Evolutionary conservation across 176 grass and related monocot species (phyloP).

Genomic region (maize (Zea mays)): Zm-B73-REFERENCE-NAM-5.0 NC_050105.1:123313501-123314000

Average conservation of each 20-base stretch:
- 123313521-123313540: neutral
- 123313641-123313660: conserved; percentile 74
- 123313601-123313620: conserved; percentile 64
- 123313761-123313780: conserved; percentile 13
- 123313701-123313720: neutral
- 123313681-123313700: conserved; percentile 1
- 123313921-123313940: neutral
- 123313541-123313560: neutral
- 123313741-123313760: neutral
- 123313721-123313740: neutral
- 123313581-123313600: conserved; percentile 10
- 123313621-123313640: conserved; percentile 82
- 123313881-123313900: conserved; percentile 36
- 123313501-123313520: neutral
- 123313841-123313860: conserved; percentile 85
- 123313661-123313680: conserved; percentile 95
- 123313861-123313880: conserved; percentile 98
- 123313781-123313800: conserved; percentile 93
- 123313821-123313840: conserved; percentile 72
- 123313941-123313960: conserved; percentile 4
- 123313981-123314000: neutral
- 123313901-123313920: neutral
- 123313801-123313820: conserved; percentile 80
- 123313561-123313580: neutral
- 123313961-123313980: too few relatives aligned